Evolutionary conservation across 352 stramenopile genomes (phyloP).

Genomic region (Phytophthora sp.): DNA sequence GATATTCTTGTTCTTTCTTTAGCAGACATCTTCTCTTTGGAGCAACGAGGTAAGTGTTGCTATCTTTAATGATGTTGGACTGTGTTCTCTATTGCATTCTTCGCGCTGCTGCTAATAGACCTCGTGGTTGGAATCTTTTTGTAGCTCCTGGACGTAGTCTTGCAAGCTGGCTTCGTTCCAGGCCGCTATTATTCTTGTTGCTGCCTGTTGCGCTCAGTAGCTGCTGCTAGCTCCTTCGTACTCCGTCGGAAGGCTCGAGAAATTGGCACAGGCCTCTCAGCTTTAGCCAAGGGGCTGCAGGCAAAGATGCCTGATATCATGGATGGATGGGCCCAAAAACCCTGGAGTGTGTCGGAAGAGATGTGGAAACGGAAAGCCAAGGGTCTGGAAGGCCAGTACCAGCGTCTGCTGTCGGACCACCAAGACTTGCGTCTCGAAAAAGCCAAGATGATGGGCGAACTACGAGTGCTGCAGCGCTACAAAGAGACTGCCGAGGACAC

Average conservation of each 20-base stretch:
- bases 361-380: constrained; percentile 83
- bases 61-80: constrained; percentile 31
- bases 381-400: constrained; percentile 72
- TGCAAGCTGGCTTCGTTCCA: constrained; percentile 8
- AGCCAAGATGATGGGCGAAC: constrained; percentile 67
- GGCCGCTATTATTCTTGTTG: constrained; percentile 39
- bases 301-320: constrained; percentile 54
- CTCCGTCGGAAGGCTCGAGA: constrained; percentile 8
- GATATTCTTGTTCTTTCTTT: constrained; percentile 38
- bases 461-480: constrained; percentile 75
- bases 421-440: constrained; percentile 74
- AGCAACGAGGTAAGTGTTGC: constrained; percentile 16
- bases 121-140: constrained; percentile 25
- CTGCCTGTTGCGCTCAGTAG: constrained; percentile 26
- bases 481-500: constrained; percentile 77
- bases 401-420: constrained; percentile 67
- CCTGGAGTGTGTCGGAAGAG: constrained; percentile 77
- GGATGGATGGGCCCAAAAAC: constrained; percentile 61
- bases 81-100: constrained; percentile 2
- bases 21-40: constrained; percentile 10
- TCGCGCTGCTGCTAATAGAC: constrained; percentile 33
- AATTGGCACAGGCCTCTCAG: neutral
- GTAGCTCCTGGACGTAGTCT: constrained; percentile 17
- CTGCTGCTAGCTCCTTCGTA: constrained; percentile 6
- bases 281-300: neutral